These are phyloP conservation scores for Vitis rotundifolia DNA, from an alignment of 164 flowering plant genomes.

Conservation along the genomic window DNA sequence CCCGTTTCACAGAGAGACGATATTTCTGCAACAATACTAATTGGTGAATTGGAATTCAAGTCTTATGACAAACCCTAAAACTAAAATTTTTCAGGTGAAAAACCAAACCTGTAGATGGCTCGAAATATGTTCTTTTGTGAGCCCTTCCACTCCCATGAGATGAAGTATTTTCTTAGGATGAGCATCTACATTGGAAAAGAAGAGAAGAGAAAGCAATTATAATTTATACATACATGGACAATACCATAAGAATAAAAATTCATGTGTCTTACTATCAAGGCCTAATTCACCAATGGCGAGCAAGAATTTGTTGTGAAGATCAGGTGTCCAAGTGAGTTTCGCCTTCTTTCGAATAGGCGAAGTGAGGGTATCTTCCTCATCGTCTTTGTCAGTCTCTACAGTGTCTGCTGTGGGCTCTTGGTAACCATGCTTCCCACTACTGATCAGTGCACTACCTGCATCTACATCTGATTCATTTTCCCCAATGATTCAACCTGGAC, in stretches of 20 bases:
- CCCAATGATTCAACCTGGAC: not conserved
- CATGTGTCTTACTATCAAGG: conserved; percentile 14
- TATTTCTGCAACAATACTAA: conserved; percentile 6
- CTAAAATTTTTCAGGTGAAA: not conserved
- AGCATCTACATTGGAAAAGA: conserved; percentile 16
- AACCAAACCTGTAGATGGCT: conserved; percentile 35
- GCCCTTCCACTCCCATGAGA: conserved; percentile 25
- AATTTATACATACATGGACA: not conserved
- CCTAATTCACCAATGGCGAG: conserved; percentile 15
- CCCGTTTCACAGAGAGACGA: conserved; percentile 15
- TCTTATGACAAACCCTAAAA: no score
- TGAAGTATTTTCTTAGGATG: conserved; percentile 23
- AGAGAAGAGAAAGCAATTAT: not conserved
- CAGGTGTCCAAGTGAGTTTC: conserved; percentile 23
- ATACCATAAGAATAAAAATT: not conserved
- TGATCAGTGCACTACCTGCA: not conserved
- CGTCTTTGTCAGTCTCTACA: not conserved
- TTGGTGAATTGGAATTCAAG: no score
- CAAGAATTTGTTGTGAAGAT: conserved; percentile 20
- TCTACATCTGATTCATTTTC: conserved; percentile 1
- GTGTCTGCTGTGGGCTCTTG: not conserved
- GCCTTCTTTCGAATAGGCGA: conserved; percentile 12
- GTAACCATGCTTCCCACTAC: not conserved
- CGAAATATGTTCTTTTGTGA: conserved; percentile 22
- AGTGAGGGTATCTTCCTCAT: not conserved